Base-by-base conservation (phyloP, 1,284 basidiomycete genomes). In the Ceratobasidium sp. region DNA sequence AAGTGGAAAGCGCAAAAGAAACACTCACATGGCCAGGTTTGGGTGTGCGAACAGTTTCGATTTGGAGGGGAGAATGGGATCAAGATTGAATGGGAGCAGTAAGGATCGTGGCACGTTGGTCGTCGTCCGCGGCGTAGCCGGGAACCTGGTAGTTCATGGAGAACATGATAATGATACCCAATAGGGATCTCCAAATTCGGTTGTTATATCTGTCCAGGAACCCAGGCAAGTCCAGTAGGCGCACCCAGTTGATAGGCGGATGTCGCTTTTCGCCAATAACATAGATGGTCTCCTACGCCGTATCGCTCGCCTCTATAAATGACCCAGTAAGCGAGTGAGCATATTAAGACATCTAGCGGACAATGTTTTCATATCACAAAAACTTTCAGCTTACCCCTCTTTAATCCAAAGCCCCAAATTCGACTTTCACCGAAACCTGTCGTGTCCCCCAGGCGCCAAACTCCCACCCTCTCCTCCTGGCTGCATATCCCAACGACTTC, bases 41-140 rank as follows among this genome's bases (percentile, higher is more conserved):
- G 1, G 64, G 64, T 11, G 53, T 50, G 29, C 27, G 64, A 17
- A 66, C 48, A 9, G 64, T 29, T 2, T 29, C 24, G 15, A 66
- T 48, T 33, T 66, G 29, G 64, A 66, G 47, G 29, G 47, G 47
- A 17, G 50, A 48, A 31, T 50, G 47, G 48, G 64, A 19, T 9
- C 47, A n/a, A 14, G 64, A 2, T 19, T 66, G 64, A 36, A 66
- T 50, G 50, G 54, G 24, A 31, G 36, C 36, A 11, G 36, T 41
- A 11, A 5, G 36, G 36, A 41, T 11, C 36, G 11, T 5, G 4
- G 11, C 36, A 41, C 11, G 6, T 41, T 11, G 4, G 11, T 41
- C 36, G n/a, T 41, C 36, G 36, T 11, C 36, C 6, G 36, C 36
- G 11, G 64, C 45, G 9, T 44, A 36, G 36, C 24, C 44, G 51